phyloP scores from a whole-genome alignment of 805 yeast species.

The Lipomyces mesembrius region DNA sequence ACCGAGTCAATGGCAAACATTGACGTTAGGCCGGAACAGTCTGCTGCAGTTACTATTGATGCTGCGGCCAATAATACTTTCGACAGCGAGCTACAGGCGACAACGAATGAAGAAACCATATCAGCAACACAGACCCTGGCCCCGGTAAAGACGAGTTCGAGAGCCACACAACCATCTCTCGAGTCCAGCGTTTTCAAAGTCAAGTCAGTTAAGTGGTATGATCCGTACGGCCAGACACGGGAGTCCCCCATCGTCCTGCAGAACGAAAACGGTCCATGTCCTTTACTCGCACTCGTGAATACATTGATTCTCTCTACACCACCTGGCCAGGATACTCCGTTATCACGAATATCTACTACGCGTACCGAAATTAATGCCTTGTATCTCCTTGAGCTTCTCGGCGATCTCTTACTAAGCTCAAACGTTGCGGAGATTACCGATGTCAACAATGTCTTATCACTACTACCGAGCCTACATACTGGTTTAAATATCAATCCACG shows the following conservation, averaged over 20 bases:
- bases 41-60: background rate
- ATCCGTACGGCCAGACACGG: constrained; percentile 23
- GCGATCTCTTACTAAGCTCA: constrained; percentile 52
- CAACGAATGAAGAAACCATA: constrained; percentile 6
- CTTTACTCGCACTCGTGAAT: constrained; percentile 76
- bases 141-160: background rate
- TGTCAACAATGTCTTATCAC: constrained; percentile 53
- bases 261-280: constrained; percentile 87
- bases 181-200: constrained; percentile 31
- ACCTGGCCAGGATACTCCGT: constrained; percentile 21
- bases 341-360: constrained; percentile 19
- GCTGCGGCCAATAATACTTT: background rate
- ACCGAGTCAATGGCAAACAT: background rate
- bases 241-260: constrained; percentile 61
- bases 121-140: background rate
- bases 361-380: constrained; percentile 46
- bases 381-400: constrained; percentile 56
- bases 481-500: constrained; percentile 77
- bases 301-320: constrained; percentile 60
- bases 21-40: background rate
- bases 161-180: constrained; percentile 3
- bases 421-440: constrained; percentile 25
- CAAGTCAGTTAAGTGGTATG: constrained; percentile 27
- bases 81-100: background rate
- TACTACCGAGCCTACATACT: constrained; percentile 65